Percentiles rank a stretch among this genome's conserved stretches.
Evolutionary conservation across 148 eudicot species (phyloP).

Genomic region (Persicaria tinctoria): DNA sequence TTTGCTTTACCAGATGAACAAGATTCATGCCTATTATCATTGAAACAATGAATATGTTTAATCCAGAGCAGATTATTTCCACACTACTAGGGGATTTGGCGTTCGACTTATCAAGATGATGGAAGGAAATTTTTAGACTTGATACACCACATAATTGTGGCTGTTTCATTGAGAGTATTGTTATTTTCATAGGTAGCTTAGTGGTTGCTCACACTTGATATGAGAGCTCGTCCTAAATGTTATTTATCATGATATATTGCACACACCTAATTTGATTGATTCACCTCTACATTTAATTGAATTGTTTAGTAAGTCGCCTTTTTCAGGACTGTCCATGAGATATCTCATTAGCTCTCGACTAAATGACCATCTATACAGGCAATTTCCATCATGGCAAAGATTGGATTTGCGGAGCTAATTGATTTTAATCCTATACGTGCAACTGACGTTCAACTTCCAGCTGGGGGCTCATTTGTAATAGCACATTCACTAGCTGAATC

Average conservation of each 20-base stretch:
- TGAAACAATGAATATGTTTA: neutral
- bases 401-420: slow-evolving; percentile 81
- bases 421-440: slow-evolving; percentile 96
- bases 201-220: no score
- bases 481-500: slow-evolving; percentile 97
- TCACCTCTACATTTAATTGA: neutral
- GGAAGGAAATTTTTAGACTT: no score
- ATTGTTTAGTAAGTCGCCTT: neutral
- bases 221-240: neutral
- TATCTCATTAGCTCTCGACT: neutral
- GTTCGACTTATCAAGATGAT: no score
- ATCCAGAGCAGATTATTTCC: neutral
- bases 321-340: no score
- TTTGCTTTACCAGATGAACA: neutral
- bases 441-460: slow-evolving; percentile 93
- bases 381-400: slow-evolving; percentile 88
- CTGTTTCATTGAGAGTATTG: no score
- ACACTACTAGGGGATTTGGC: no score
- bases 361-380: slow-evolving; percentile 40
- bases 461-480: slow-evolving; percentile 85
- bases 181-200: no score
- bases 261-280: neutral
- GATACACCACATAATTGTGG: no score
- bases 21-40: neutral
- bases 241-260: neutral